phyloP scores from a whole-genome alignment of 2,329 filamentous ascomycete species.

The Venturia effusa region DNA sequence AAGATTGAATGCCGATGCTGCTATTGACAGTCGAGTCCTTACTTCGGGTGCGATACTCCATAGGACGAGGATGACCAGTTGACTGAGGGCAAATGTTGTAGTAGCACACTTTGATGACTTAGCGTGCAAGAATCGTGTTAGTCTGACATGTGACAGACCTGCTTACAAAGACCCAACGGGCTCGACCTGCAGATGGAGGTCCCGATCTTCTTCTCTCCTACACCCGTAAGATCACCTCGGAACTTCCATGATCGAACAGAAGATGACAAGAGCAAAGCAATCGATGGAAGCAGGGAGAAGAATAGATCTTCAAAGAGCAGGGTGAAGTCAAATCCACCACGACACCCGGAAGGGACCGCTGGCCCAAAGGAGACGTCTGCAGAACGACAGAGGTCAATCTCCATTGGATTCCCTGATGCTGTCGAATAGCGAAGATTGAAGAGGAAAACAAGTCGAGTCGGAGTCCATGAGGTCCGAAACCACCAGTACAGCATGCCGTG shows the following conservation, averaged over 20 bases:
- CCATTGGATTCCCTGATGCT: background rate
- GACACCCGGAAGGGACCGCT: slow-evolving; percentile 31
- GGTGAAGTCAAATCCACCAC: slow-evolving; percentile 41
- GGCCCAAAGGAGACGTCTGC: slow-evolving; percentile 29
- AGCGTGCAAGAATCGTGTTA: background rate
- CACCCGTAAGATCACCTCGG: background rate
- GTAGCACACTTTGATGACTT: background rate
- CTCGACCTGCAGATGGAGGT: no score
- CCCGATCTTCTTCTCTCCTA: background rate
- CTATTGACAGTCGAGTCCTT: background rate
- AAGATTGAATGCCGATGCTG: background rate
- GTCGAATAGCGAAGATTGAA: background rate
- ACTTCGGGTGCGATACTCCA: background rate
- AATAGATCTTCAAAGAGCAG: slow-evolving; percentile 39
- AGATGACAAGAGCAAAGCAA: background rate
- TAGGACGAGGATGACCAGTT: background rate
- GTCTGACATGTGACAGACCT: background rate
- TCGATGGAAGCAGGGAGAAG: slow-evolving; percentile 32
- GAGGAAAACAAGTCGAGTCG: background rate
- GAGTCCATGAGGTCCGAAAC: no score
- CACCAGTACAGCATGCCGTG: no score
- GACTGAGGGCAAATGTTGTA: background rate
- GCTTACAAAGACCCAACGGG: background rate
- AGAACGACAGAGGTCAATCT: background rate
- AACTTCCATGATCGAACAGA: background rate